phyloP scores from a whole-genome alignment of 2,329 filamentous ascomycete genomes.

The Colletotrichum karsti region DNA sequence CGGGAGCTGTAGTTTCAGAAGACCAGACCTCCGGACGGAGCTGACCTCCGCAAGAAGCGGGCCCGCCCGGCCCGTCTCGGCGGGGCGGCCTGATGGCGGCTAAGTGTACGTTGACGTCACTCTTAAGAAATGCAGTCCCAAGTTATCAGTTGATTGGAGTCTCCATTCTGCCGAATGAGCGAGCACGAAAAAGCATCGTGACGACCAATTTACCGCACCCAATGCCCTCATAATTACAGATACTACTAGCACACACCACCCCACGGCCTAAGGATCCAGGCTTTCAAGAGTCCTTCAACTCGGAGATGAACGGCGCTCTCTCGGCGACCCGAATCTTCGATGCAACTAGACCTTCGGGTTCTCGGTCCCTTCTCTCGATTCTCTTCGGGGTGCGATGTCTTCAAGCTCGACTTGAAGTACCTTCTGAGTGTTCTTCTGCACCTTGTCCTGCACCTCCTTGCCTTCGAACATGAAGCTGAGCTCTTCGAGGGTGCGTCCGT shows the following conservation, averaged over 20 bases:
- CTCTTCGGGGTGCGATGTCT: neutral
- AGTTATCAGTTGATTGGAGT: too few species aligned
- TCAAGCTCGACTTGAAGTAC: slow-evolving; percentile 27
- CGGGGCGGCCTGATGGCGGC: neutral
- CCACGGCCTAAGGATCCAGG: too few species aligned
- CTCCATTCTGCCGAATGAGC: too few species aligned
- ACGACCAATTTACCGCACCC: neutral
- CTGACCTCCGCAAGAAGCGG: neutral
- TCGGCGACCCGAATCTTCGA: neutral
- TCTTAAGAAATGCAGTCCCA: too few species aligned
- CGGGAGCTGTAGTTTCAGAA: too few species aligned
- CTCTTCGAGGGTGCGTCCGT: slow-evolving; percentile 82
- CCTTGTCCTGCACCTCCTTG: slow-evolving; percentile 26
- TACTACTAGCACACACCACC: too few species aligned
- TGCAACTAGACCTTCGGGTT: neutral
- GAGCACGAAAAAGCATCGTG: neutral
- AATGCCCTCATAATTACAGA: too few species aligned
- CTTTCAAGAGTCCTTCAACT: too few species aligned
- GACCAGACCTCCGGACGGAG: slow-evolving; percentile 3
- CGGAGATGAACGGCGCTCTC: too few species aligned
- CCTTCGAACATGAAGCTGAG: slow-evolving; percentile 42
- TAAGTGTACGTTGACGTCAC: slow-evolving; percentile 9
- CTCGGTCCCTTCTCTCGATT: neutral
- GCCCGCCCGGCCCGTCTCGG: neutral
- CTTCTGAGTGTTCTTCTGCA: slow-evolving; percentile 28